Evolutionary conservation across 23 red algal species (phyloP), one percentile per base, ranked within the genome.

Genomic region (Chondrus crispus): DNA sequence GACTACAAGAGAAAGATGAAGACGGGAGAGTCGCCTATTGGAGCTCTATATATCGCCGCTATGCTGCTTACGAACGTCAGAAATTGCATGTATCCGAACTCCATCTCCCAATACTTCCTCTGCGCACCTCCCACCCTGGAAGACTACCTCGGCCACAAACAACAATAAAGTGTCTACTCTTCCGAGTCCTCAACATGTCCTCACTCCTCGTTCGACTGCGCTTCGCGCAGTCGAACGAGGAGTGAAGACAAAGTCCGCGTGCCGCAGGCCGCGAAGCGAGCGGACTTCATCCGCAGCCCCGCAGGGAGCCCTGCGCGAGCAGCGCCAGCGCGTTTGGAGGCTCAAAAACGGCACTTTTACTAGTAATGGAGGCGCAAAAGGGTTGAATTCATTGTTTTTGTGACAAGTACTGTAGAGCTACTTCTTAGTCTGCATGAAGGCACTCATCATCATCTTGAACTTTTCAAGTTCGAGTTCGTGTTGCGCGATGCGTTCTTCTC

Each of bases 1-100:
- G 62, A 88, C 64, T 74, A 45, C 64, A 36, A 47, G 18, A 28
- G 49, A 44, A 88, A 88, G 62, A 70, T 88, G 52, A 2, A 44
- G 6, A 14, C 41, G 9, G 46, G 78, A 62, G 19, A 83, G 46
- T 58, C 16, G 6, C 78, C 52, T 9, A 2, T 83, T 39, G 1
- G 24, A 35, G 24, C 32, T n/a, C 26, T 58, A 47, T 83, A 58
- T 28, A 54, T 52, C 22, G 5, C 18, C 7, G 46, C 46, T 10
- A n/a, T 63, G 12, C 44, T 77, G 11, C 71, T 77, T 40, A 46
- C 8, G 9, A 77, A 77, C 38, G 28, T 77, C n/a, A 10, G 71
- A 24, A 47, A 77, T 8, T 2, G 2, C 12, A 35, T 42, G 13
- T 77, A 44, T 48, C 37, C 8, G 19, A 77, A 40, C 38, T 39